Evolutionary conservation across 306 rosid genomes (phyloP), one percentile per base, ranked within the genome.

Genomic region (Cucumis melo): DNA sequence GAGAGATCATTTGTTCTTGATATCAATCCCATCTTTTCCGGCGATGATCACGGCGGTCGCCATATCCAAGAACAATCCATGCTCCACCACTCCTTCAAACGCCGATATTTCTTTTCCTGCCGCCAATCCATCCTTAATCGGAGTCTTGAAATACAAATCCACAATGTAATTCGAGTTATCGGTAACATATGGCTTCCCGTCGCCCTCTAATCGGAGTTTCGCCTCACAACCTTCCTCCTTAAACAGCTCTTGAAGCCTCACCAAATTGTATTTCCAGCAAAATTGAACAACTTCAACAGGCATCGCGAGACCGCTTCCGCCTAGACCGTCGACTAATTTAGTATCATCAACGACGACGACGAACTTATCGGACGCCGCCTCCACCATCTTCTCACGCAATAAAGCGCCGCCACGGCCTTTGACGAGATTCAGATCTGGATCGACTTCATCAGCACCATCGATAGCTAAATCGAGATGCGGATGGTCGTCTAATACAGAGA

Each of bases 401-500:
- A 92, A 86, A 3, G 98, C 91, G 24, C 98, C 96, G 55, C 96
- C 96, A 32, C 98, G 92, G 5, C 98, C 98, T 64, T 92, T 92
- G 6, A 92, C 98, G 42, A 91, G 36, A 74, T 91, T 92, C 60
- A 92, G 78, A 20, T 60, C 51, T 13, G 95, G 96, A 27, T 92
- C 96, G 38, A 92, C 98, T 76, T 92, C 98, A 7, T 92, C 98
- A 12, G 98, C 95, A 3, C 96, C 98, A 27, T 92, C 98, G 51
- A 92, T 92, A 0, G 95, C 90, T 16, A 93, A 86, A 80, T 93
- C 98, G 21, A 92, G 80, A 1, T 83, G 87, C 0, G 96, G 95
- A 57, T 93, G 87, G 0, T 92, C 67, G 10, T 92, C 88, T 3
- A 92, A 88, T 80, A 90, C 96, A 4, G 96, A 83, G 0, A 92